phyloP scores from a whole-genome alignment of 371 early-diverging fungal genomes.

The Rhizopus arrhizus region DNA sequence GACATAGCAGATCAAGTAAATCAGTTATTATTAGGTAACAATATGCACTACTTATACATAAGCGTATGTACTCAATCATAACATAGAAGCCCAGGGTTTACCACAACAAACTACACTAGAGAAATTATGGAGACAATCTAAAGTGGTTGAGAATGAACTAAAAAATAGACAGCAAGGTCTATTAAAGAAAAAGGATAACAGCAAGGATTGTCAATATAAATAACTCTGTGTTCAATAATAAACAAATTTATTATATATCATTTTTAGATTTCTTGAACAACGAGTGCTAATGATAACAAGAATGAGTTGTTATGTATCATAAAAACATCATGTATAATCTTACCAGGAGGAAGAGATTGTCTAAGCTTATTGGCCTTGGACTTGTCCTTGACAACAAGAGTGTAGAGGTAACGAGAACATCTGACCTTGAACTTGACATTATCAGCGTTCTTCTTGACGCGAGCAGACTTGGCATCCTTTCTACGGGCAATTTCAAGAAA shows the following conservation, averaged over 20 bases:
- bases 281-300: slow-evolving; percentile 30
- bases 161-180: slow-evolving; percentile 15
- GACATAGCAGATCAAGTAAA: slow-evolving; percentile 27
- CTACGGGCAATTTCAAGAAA: slow-evolving; percentile 95
- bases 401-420: slow-evolving; percentile 97
- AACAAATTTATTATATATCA: slow-evolving; percentile 2
- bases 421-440: slow-evolving; percentile 98
- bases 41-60: neutral
- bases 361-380: slow-evolving; percentile 96
- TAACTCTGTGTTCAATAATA: neutral
- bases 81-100: slow-evolving; percentile 12
- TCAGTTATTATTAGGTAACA: slow-evolving; percentile 25
- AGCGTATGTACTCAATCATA: neutral
- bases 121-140: slow-evolving; percentile 26
- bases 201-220: slow-evolving; percentile 5
- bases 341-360: slow-evolving; percentile 89
- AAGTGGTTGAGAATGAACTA: slow-evolving; percentile 15
- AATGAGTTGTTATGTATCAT: neutral
- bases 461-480: slow-evolving; percentile 94
- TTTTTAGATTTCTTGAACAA: slow-evolving; percentile 45
- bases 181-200: slow-evolving; percentile 8
- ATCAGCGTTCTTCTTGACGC: slow-evolving; percentile 96
- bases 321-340: slow-evolving; percentile 10
- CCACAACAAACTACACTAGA: slow-evolving; percentile 23
- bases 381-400: slow-evolving; percentile 93